Conservation (phyloP, 768 basidiomycete genomes). For the Pilatotrama ljubarskyi region DNA sequence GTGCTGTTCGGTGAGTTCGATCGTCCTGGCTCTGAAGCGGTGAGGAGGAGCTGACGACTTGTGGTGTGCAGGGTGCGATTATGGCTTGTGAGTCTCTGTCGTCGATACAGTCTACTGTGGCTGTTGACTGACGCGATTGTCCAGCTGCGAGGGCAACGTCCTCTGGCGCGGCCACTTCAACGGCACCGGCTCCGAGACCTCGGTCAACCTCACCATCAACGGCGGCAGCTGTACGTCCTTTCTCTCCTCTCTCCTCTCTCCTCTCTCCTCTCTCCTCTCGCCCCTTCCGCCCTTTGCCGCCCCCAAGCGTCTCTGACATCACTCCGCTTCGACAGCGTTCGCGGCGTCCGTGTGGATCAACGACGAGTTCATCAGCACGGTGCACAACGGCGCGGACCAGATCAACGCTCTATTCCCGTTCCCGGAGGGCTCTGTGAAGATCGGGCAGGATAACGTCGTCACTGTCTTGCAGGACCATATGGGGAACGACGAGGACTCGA, state of each 20-base stretch:
- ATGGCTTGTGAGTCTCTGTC: constrained; percentile 63
- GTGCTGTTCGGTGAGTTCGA: constrained; percentile 59
- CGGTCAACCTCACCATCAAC: constrained; percentile 75
- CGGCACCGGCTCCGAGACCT: constrained; percentile 58
- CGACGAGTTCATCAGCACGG: constrained; percentile 65
- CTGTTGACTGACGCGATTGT: constrained; percentile 5
- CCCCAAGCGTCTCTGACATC: no score
- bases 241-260: no score
- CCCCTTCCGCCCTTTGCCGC: no score
- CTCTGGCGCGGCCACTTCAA: constrained; percentile 83
- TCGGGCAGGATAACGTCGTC: constrained; percentile 67
- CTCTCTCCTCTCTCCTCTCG: no score
- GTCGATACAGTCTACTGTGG: no score
- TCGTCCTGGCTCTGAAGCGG: no score
- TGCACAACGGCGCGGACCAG: constrained; percentile 60
- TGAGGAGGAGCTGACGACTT: not conserved
- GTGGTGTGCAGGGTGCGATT: constrained; percentile 64
- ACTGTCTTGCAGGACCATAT: constrained; percentile 60
- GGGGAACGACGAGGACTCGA: constrained; percentile 52
- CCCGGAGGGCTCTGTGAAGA: constrained; percentile 52
- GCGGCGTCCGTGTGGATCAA: constrained; percentile 85
- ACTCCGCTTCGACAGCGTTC: constrained; percentile 49
- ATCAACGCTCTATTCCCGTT: constrained; percentile 68
- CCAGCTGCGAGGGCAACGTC: constrained; percentile 79
- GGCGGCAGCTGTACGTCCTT: constrained; percentile 64